Percentiles rank a stretch among this genome's conserved stretches.
These are phyloP conservation scores for Rhodotorula mucilaginosa DNA, from an alignment of 1,284 basidiomycete species.

Conservation along the genomic window DNA sequence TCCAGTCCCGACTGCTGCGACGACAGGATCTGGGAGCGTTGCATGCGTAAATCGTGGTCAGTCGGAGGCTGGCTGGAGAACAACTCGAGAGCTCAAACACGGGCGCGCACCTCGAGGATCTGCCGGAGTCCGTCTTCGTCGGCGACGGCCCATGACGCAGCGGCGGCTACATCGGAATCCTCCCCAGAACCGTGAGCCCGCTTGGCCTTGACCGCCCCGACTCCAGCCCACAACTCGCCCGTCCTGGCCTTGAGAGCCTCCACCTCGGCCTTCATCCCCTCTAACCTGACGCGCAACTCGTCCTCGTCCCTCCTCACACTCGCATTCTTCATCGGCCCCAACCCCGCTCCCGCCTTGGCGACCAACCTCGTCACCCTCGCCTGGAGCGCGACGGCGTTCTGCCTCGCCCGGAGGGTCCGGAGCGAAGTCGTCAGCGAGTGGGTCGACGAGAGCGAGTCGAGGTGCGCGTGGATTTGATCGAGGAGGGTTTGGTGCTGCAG, in stretches of 20 bases:
- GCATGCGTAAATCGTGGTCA: not conserved
- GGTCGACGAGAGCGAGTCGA: slow-evolving; percentile 13
- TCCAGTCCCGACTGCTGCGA: slow-evolving; percentile 36
- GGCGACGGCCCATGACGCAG: slow-evolving; percentile 30
- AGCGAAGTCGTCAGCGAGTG: slow-evolving; percentile 30
- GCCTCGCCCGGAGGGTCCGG: slow-evolving; percentile 24
- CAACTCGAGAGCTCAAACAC: too few relatives aligned
- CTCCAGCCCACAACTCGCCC: slow-evolving; percentile 35
- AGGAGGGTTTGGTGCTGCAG: slow-evolving; percentile 25
- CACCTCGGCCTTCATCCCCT: slow-evolving; percentile 20
- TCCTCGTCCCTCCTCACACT: slow-evolving; percentile 32
- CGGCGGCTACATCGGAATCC: not conserved
- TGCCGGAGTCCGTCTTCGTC: slow-evolving; percentile 38
- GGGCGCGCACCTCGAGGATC: slow-evolving; percentile 30
- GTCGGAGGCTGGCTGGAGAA: not conserved
- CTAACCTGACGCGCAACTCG: slow-evolving; percentile 26
- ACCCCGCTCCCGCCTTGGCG: slow-evolving; percentile 9
- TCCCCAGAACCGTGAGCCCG: not conserved
- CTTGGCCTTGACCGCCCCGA: slow-evolving; percentile 27
- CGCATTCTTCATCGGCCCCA: too few relatives aligned
- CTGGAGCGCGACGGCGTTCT: slow-evolving; percentile 13
- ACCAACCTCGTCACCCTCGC: slow-evolving; percentile 20
- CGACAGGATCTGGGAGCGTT: slow-evolving; percentile 20
- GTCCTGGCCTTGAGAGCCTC: slow-evolving; percentile 9
- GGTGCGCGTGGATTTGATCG: slow-evolving; percentile 26